Percentiles rank a stretch among this genome's conserved stretches.
These are phyloP conservation scores for Colletotrichum sp. DNA, from an alignment of 2,329 filamentous ascomycete genomes.

Conservation along the genomic window DNA sequence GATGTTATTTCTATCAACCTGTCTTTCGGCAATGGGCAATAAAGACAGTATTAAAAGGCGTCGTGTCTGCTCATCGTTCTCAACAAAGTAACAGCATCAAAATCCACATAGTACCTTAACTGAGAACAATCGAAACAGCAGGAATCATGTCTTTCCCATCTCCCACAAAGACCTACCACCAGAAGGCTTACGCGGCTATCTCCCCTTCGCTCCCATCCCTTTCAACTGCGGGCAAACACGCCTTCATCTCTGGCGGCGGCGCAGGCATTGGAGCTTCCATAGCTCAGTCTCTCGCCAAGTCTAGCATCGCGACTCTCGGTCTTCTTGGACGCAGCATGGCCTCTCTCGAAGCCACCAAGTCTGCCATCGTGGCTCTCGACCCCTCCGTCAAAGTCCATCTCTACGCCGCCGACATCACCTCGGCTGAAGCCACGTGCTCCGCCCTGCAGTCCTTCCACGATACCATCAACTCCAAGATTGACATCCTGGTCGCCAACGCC, in stretches of 20 bases:
- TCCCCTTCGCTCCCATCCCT: conserved; percentile 28
- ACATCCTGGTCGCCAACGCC: conserved; percentile 33
- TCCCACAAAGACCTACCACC: conserved; percentile 21
- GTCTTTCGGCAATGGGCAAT: background rate
- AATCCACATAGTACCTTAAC: rapidly evolving
- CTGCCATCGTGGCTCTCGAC: conserved; percentile 21
- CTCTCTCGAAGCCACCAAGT: conserved; percentile 28
- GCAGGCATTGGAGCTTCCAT: conserved; percentile 54
- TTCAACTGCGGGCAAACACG: conserved; percentile 43
- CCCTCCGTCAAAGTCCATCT: conserved; percentile 19
- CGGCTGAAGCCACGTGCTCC: background rate
- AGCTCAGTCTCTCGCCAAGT: conserved; percentile 42
- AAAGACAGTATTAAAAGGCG: rapidly evolving
- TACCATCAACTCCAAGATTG: conserved; percentile 11
- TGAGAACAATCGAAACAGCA: rapidly evolving
- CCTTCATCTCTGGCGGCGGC: conserved; percentile 60
- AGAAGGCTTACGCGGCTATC: conserved; percentile 29
- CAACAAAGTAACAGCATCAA: background rate
- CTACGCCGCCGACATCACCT: conserved; percentile 22
- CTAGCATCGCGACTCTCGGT: conserved; percentile 53
- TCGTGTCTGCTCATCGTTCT: background rate
- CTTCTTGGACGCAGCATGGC: conserved; percentile 38
- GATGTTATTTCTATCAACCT: rapidly evolving
- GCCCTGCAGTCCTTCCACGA: conserved; percentile 7
- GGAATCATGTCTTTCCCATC: conserved; percentile 20